Conservation (phyloP, 768 basidiomycete species). For the Boletus rubescentipes region DNA sequence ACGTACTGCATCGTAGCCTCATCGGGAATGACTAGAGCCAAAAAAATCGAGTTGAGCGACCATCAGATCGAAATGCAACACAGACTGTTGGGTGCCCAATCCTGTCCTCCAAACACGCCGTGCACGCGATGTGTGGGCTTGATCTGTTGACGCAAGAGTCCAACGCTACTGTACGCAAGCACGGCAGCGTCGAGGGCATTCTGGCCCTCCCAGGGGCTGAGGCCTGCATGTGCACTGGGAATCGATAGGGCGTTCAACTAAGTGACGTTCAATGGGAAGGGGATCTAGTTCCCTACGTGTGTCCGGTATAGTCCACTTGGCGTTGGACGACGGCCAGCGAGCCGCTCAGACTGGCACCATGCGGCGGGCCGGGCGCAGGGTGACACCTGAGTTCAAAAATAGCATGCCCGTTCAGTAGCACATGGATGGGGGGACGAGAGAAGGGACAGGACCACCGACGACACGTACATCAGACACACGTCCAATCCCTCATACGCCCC, state of each 20-base stretch:
- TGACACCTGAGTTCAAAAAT: slow-evolving; percentile 61
- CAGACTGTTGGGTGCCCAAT: slow-evolving; percentile 73
- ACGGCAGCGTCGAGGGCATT: slow-evolving; percentile 87
- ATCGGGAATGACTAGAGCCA: slow-evolving; percentile 70
- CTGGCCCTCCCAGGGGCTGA: slow-evolving; percentile 84
- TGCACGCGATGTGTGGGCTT: slow-evolving; percentile 77
- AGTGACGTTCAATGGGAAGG: not conserved
- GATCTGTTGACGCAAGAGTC: slow-evolving; percentile 79
- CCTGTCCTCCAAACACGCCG: slow-evolving; percentile 72
- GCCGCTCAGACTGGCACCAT: slow-evolving; percentile 59
- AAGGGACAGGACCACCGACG: not conserved
- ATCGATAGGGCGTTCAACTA: too few species aligned
- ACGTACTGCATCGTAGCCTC: slow-evolving; percentile 69
- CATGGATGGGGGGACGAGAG: not conserved
- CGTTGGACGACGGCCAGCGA: slow-evolving; percentile 63
- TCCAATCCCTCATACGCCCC: slow-evolving; percentile 78
- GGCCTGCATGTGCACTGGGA: slow-evolving; percentile 68
- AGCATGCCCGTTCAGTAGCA: not conserved
- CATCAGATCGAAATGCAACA: slow-evolving; percentile 16
- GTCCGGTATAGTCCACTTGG: slow-evolving; percentile 65
- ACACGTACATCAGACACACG: slow-evolving; percentile 65
- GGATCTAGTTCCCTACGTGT: slow-evolving; percentile 49
- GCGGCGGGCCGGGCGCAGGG: slow-evolving; percentile 71
- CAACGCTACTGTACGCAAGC: slow-evolving; percentile 75
- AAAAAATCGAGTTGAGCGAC: not conserved